These are phyloP conservation scores for Periglandula ipomoeae DNA, from an alignment of 2,329 filamentous ascomycete species.

Conservation along the genomic window DNA sequence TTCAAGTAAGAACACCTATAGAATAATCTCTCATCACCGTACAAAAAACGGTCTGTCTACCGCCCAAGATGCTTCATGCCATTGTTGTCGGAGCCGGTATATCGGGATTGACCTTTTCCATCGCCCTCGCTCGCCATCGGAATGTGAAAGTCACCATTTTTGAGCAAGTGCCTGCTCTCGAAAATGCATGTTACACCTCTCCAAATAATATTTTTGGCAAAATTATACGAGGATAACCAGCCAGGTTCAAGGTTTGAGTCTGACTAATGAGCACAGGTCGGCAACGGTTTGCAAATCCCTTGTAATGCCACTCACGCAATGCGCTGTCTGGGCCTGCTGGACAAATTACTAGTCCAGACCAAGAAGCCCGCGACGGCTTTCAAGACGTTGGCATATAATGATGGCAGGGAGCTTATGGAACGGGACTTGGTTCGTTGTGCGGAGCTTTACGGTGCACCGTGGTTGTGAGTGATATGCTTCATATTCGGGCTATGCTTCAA, in stretches of 20 bases:
- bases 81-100: constrained; percentile 12
- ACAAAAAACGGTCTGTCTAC: no score
- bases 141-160: constrained; percentile 9
- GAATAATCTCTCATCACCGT: background rate
- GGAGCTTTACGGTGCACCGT: constrained; percentile 12
- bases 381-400: background rate
- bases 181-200: constrained; percentile 3
- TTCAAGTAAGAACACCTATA: no score
- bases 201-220: no score
- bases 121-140: constrained; percentile 7
- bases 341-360: constrained; percentile 4
- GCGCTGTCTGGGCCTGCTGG: constrained; percentile 11
- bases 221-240: no score
- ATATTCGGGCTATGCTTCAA: no score
- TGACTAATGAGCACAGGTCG: constrained; percentile 5
- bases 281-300: constrained; percentile 13
- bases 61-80: constrained; percentile 7
- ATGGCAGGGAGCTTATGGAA: constrained; percentile 5
- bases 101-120: constrained; percentile 9
- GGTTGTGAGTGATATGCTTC: constrained; percentile 10
- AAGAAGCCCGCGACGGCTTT: background rate
- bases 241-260: no score
- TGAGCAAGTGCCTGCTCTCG: constrained; percentile 4
- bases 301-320: constrained; percentile 12
- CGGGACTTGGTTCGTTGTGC: constrained; percentile 7